Base-by-base conservation (phyloP, 2,329 filamentous ascomycete species). In the Talaromyces sp. region DNA sequence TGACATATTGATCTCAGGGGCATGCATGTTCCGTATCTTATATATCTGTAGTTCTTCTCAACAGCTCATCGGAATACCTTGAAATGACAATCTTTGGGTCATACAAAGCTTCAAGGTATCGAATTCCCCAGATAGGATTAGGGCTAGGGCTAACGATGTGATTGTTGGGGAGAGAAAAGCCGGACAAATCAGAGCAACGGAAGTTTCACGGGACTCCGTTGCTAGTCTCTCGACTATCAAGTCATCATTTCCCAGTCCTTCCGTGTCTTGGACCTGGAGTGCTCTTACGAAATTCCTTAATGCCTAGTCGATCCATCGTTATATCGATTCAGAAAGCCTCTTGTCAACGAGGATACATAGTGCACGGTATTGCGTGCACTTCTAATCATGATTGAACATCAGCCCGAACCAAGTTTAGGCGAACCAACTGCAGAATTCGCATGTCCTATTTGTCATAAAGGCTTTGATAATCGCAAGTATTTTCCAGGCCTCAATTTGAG, bases 371-470 rank as follows among this genome's bases (percentile, higher is more conserved):
- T 60, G 27, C 58, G 40, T 60, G 58, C 27, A 15, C 8, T 22
- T 31, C 43, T 19, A 25, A 19, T 7, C 17, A 47, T 53, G 49
- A 17, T n/a, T 17, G 15, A 53, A 53, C 25, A 8, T 29, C 49
- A 29, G 19, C 13, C 1, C 25, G 17, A 17, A n/a, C 31, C 49
- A 29, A 27, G 3, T n/a, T 5, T 5, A 4, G 25, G 2, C 15
- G 15, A 53, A 19, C 43, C 31, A 47, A 22, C 19, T 1, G 11
- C 47, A n/a, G 13, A 62, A 2, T 31, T 43, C 8, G 22, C 27
- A 53, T 62, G 60, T 34, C 43, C 17, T 8, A 62, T 62, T 25
- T 62, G 60, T 17, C n/a, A 54, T 5, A 62, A 62, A 31, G 19
- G 7, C 31, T 62, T 53, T 19, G 34, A 62, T 15, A 62, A 62